Base-by-base conservation (phyloP, 352 stramenopile genomes). In the Stramenopiles sp. region DNA sequence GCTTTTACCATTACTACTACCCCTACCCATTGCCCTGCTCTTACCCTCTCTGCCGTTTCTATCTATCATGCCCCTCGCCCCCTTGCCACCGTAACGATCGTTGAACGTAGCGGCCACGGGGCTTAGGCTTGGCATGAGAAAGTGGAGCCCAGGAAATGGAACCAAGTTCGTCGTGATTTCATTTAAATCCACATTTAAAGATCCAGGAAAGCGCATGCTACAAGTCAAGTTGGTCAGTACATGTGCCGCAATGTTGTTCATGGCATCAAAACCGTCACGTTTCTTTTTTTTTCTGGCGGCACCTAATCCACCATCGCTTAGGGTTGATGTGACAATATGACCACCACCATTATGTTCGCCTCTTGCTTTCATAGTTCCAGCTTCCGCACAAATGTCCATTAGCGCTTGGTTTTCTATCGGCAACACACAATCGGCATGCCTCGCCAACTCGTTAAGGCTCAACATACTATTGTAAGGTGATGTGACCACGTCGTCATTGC, bases 361-460 rank as follows among this genome's bases (percentile, higher is more conserved):
- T n/a, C n/a, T n/a, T n/a, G n/a, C n/a, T 55, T 99, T 99, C 76
- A 99, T 89, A 80, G 97, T 99, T 82, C 96, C 95, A 92, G 98
- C 98, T 82, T 95, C 95, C 92, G 98, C 98, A 90, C 97, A 99
- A 90, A 99, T 99, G 86, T 99, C 96, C 89, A 99, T 99, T 67
- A 99, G 90, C 67, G 97, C 97, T 88, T 99, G 96, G 88, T 99
- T 99, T 86, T 99, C 97, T 82, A 99, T 89, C 82, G 95, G 97
- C 90, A 98, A 98, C 87, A 96, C 97, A 86, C 99, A 95, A 89
- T 99, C 97, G 81, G 96, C 95, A 89, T 99, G 99, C 88, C 99
- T 96, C 32, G 99, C 94, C 75, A 99, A 92, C 91, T 99, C 95
- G 87, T 99, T 96, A 80, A 99, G 92, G 8, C 95, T 99, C 30